Evolutionary conservation across 2,329 filamentous ascomycete species (phyloP).

Genomic region (Leptographium lundbergii): DNA sequence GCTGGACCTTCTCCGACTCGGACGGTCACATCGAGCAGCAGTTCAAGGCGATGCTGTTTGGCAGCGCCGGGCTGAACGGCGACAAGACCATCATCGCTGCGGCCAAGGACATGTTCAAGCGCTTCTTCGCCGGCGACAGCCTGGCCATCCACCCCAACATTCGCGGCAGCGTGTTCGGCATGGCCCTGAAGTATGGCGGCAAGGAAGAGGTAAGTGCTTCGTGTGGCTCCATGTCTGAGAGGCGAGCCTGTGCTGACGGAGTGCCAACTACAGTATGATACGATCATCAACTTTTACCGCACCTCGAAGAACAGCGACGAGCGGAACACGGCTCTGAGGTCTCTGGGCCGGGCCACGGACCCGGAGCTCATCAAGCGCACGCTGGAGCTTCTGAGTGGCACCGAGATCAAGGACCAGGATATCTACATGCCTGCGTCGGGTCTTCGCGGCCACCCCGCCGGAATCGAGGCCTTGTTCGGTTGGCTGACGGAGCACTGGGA

Average conservation of each 20-base stretch:
- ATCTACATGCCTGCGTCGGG: constrained; percentile 79
- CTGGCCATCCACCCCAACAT: constrained; percentile 86
- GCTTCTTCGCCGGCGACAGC: constrained; percentile 67
- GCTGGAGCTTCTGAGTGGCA: constrained; percentile 59
- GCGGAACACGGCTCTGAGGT: constrained; percentile 80
- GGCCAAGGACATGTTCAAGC: constrained; percentile 80
- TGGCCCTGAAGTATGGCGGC: constrained; percentile 73
- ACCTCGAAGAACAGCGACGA: constrained; percentile 69
- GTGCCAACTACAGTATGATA: constrained; percentile 48
- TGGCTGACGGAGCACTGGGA: constrained; percentile 89
- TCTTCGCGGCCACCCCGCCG: constrained; percentile 62
- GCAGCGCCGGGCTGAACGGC: constrained; percentile 65
- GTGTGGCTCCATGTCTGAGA: no score
- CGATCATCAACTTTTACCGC: constrained; percentile 62
- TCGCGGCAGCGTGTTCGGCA: constrained; percentile 72
- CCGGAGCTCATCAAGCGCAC: constrained; percentile 73
- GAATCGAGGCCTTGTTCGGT: constrained; percentile 65
- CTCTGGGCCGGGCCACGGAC: constrained; percentile 65
- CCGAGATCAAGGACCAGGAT: constrained; percentile 86
- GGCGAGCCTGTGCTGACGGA: not conserved
- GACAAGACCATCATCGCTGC: constrained; percentile 68
- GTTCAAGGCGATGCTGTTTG: constrained; percentile 87
- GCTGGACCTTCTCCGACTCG: constrained; percentile 74
- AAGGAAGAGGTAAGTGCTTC: constrained; percentile 54
- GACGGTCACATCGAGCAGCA: constrained; percentile 89